A percentile compares a stretch with the other conserved stretches of the same genome.
These are phyloP conservation scores for Kodamaea nitidulidarum DNA, from an alignment of 805 yeast species.

Conservation along the genomic window DNA sequence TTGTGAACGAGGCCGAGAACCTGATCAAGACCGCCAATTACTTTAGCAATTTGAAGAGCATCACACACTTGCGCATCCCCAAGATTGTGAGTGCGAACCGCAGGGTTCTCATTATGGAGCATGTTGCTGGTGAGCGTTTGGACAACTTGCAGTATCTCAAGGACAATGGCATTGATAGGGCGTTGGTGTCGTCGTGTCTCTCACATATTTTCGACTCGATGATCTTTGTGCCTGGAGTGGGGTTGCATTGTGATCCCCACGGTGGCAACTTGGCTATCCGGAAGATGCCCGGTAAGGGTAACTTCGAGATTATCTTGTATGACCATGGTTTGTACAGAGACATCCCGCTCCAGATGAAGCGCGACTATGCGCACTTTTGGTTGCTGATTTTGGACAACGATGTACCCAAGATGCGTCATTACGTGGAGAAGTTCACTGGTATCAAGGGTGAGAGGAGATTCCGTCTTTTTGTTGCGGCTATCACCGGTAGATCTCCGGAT, in stretches of 20 bases:
- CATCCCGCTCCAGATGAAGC: slow-evolving; percentile 70
- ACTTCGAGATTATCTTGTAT: slow-evolving; percentile 86
- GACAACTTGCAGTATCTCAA: slow-evolving; percentile 70
- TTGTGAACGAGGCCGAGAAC: slow-evolving; percentile 80
- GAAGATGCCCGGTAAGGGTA: slow-evolving; percentile 40
- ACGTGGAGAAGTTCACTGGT: slow-evolving; percentile 77
- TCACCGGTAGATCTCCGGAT: slow-evolving; percentile 88
- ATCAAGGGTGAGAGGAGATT: slow-evolving; percentile 69
- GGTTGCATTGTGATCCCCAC: slow-evolving; percentile 97
- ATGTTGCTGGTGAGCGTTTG: slow-evolving; percentile 72
- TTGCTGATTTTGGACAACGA: slow-evolving; percentile 75
- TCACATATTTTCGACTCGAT: slow-evolving; percentile 89
- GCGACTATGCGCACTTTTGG: slow-evolving; percentile 91
- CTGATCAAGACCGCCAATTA: slow-evolving; percentile 66
- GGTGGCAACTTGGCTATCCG: slow-evolving; percentile 93
- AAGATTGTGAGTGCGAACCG: slow-evolving; percentile 58
- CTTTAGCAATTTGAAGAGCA: slow-evolving; percentile 50
- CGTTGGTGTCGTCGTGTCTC: slow-evolving; percentile 78
- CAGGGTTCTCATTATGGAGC: slow-evolving; percentile 86
- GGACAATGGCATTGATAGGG: slow-evolving; percentile 59
- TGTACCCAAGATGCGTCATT: slow-evolving; percentile 58
- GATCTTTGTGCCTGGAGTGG: slow-evolving; percentile 91
- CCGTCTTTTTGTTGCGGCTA: slow-evolving; percentile 84
- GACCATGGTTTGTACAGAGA: slow-evolving; percentile 94
- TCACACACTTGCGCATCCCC: slow-evolving; percentile 82